Percentiles rank a stretch among this genome's conserved stretches.
These are phyloP conservation scores for Suhomyces vadensis DNA, from an alignment of 805 yeast species.

Conservation along the genomic window DNA sequence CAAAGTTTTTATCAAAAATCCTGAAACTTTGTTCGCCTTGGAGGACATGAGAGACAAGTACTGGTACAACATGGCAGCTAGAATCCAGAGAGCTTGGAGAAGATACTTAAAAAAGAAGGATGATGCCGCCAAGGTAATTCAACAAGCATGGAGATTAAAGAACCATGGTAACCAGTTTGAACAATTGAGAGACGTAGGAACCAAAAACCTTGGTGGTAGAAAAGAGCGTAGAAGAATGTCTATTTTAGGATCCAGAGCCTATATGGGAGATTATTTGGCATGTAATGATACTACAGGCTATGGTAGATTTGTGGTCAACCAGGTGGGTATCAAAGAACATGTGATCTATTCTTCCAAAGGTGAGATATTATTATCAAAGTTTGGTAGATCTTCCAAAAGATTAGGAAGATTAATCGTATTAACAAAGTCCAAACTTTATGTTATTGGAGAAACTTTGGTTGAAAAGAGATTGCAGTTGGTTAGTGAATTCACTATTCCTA, in stretches of 20 bases:
- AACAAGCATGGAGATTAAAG: slow-evolving; percentile 78
- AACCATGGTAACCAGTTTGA: slow-evolving; percentile 81
- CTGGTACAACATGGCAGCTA: slow-evolving; percentile 98
- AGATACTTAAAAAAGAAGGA: slow-evolving; percentile 74
- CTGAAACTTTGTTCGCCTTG: slow-evolving; percentile 91
- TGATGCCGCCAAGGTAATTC: slow-evolving; percentile 82
- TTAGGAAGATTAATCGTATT: slow-evolving; percentile 71
- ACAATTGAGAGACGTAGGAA: slow-evolving; percentile 84
- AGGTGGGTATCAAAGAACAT: slow-evolving; percentile 66
- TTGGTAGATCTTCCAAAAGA: slow-evolving; percentile 88
- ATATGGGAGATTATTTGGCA: slow-evolving; percentile 90
- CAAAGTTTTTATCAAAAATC: slow-evolving; percentile 92
- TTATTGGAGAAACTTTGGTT: slow-evolving; percentile 71
- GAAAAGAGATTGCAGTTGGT: slow-evolving; percentile 56
- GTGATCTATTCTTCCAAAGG: slow-evolving; percentile 82
- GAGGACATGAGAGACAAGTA: slow-evolving; percentile 96
- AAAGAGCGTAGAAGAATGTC: slow-evolving; percentile 92
- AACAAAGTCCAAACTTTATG: slow-evolving; percentile 60
- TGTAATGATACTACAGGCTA: slow-evolving; percentile 70
- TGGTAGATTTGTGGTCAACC: slow-evolving; percentile 73
- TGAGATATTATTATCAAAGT: slow-evolving; percentile 77
- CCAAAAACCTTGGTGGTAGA: slow-evolving; percentile 62
- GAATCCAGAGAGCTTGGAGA: slow-evolving; percentile 97
- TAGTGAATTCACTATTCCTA: slow-evolving; percentile 64
- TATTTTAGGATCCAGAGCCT: slow-evolving; percentile 82